phyloP scores from a whole-genome alignment of 2,329 filamentous ascomycete species.

The Pestalotiopsis sp. region DNA sequence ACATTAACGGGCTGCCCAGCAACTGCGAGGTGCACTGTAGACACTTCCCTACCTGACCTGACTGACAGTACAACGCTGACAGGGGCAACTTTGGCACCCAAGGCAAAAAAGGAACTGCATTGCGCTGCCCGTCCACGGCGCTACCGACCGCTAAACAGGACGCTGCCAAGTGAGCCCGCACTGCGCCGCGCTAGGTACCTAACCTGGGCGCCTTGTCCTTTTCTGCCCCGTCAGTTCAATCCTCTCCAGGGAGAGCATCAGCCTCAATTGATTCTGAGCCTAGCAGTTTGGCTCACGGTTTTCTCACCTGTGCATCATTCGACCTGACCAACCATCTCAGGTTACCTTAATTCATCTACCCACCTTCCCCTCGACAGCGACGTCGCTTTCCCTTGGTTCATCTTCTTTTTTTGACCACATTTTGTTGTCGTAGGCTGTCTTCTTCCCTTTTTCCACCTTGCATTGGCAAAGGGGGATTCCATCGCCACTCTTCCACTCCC shows the following conservation, averaged over 20 bases:
- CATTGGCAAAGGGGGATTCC: constrained; percentile 6
- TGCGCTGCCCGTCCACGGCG: background rate
- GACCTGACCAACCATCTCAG: constrained; percentile 1
- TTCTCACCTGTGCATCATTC: constrained; percentile 10
- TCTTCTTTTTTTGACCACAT: constrained; percentile 4
- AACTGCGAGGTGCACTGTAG: background rate
- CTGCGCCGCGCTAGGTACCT: background rate
- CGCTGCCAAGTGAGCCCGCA: background rate
- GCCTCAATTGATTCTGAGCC: background rate
- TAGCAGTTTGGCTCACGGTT: constrained; percentile 1
- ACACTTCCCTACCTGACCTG: background rate
- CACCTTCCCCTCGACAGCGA: background rate
- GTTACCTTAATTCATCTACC: background rate
- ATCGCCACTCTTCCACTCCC: constrained; percentile 25
- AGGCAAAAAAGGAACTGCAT: background rate
- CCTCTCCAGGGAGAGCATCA: constrained; percentile 1
- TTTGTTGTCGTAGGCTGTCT: constrained; percentile 10
- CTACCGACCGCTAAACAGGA: background rate
- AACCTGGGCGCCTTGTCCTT: background rate
- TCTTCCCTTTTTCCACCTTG: constrained; percentile 12
- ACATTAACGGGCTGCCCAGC: background rate
- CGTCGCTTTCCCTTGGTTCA: constrained; percentile 4
- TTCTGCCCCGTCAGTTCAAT: background rate
- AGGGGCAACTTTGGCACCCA: background rate
- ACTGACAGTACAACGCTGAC: background rate